Percentiles rank a stretch among this genome's conserved stretches.
These are phyloP conservation scores for Cenchrus americanus DNA, from an alignment of 176 grass and related monocot genomes.

Conservation along the genomic window DNA sequence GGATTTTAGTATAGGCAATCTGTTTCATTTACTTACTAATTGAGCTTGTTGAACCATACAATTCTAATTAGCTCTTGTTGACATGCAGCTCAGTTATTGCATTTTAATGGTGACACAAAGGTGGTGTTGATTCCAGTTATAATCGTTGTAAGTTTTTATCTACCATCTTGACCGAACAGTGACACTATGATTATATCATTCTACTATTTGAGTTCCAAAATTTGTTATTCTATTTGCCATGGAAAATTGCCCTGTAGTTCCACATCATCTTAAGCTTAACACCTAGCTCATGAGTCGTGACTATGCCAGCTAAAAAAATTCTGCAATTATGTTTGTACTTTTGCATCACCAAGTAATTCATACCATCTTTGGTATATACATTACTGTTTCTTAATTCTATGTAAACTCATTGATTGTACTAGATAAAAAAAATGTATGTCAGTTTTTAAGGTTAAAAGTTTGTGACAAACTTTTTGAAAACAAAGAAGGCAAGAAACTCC, in stretches of 20 bases:
- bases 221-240: not conserved
- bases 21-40: not conserved
- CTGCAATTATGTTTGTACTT: not conserved
- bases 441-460: not conserved
- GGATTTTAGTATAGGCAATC: not conserved
- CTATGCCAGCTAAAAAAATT: slow-evolving; percentile 2
- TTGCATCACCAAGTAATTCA: slow-evolving; percentile 16
- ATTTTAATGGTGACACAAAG: slow-evolving; percentile 72
- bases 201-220: not conserved
- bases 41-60: not conserved
- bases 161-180: slow-evolving; percentile 24
- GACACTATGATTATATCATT: not conserved
- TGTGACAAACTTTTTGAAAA: not conserved
- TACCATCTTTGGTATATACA: slow-evolving; percentile 1
- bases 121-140: slow-evolving; percentile 81
- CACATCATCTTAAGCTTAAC: not conserved
- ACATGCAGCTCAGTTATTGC: slow-evolving; percentile 73
- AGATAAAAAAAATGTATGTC: not conserved
- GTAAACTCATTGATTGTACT: not conserved
- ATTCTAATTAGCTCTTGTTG: slow-evolving; percentile 13
- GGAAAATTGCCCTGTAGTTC: not conserved
- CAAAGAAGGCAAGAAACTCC: not conserved
- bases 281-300: not conserved
- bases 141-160: slow-evolving; percentile 70
- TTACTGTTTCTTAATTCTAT: not conserved